A percentile compares a stretch with the other conserved stretches of the same genome.
Evolutionary conservation across 2,329 filamentous ascomycete genomes (phyloP).

Genomic region (Cercospora janseana): DNA sequence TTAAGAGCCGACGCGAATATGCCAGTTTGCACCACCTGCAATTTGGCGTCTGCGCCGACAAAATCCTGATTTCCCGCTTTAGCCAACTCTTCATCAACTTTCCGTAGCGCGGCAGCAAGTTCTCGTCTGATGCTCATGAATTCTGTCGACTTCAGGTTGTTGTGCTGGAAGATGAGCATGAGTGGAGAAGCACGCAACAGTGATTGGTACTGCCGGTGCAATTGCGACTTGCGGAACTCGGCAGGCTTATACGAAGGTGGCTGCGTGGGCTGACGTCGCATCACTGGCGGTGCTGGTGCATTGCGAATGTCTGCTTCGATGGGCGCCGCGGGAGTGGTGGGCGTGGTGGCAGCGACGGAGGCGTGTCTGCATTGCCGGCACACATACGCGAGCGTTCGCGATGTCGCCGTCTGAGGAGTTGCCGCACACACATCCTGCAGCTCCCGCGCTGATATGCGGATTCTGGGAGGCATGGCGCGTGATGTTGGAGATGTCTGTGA

Average conservation of each 20-base stretch:
- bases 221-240: conserved; percentile 85
- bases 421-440: conserved; percentile 24
- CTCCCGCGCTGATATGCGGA: conserved; percentile 44
- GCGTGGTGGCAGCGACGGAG: conserved; percentile 44
- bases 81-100: conserved; percentile 59
- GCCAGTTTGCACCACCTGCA: conserved; percentile 83
- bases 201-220: conserved; percentile 82
- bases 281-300: conserved; percentile 42
- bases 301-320: conserved; percentile 48
- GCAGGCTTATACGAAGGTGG: conserved; percentile 84
- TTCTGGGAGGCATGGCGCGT: conserved; percentile 53
- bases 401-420: conserved; percentile 17
- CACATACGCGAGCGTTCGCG: conserved; percentile 31
- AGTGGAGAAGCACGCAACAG: conserved; percentile 81
- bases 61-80: conserved; percentile 63
- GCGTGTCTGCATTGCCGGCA: conserved; percentile 49
- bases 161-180: conserved; percentile 82
- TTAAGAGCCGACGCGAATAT: conserved; percentile 84
- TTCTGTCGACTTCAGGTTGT: conserved; percentile 71
- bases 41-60: conserved; percentile 49
- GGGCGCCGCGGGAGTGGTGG: conserved; percentile 54
- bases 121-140: conserved; percentile 72
- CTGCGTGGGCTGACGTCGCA: conserved; percentile 63
- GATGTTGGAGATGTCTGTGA: neutral
- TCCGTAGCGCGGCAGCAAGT: conserved; percentile 58